A percentile compares a stretch with the other conserved stretches of the same genome.
Evolutionary conservation across 345 rosid species (phyloP).

Genomic region (Moricandia moricandioides): DNA sequence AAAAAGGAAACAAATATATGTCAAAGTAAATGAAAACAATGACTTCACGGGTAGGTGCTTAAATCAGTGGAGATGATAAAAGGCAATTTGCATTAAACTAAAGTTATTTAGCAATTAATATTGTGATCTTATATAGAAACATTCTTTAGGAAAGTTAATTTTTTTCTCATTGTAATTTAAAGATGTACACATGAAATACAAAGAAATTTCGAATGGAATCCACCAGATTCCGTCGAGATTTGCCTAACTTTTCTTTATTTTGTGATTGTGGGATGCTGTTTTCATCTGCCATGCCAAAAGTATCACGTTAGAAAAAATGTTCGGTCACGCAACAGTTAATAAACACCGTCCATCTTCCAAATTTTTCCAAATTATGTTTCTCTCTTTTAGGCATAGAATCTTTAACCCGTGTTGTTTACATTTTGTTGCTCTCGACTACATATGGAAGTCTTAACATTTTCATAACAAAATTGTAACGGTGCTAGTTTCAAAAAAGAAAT

Average conservation of each 20-base stretch:
- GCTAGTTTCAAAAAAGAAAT: too few species aligned
- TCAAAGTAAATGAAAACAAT: not conserved
- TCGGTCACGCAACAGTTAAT: conserved; percentile 1
- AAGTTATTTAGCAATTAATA: not conserved
- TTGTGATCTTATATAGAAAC: not conserved
- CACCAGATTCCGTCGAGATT: conserved; percentile 12
- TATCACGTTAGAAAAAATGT: conserved; percentile 8
- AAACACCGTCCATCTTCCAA: not conserved
- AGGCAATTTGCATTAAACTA: not conserved
- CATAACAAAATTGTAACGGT: not conserved
- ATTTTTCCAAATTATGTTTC: not conserved
- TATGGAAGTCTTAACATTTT: not conserved
- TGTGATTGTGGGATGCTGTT: not conserved
- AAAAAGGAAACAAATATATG: not conserved
- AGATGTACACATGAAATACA: not conserved
- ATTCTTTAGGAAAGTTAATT: not conserved
- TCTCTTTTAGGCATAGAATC: not conserved
- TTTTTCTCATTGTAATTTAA: not conserved
- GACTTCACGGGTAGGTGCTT: not conserved
- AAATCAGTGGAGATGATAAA: not conserved
- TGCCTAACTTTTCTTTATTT: conserved; percentile 18
- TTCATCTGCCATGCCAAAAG: not conserved
- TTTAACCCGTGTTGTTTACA: not conserved
- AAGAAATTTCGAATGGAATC: not conserved
- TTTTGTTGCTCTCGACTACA: not conserved